These are phyloP conservation scores for Wickerhamia fluorescens DNA, from an alignment of 805 yeast genomes.

Conservation along the genomic window DNA sequence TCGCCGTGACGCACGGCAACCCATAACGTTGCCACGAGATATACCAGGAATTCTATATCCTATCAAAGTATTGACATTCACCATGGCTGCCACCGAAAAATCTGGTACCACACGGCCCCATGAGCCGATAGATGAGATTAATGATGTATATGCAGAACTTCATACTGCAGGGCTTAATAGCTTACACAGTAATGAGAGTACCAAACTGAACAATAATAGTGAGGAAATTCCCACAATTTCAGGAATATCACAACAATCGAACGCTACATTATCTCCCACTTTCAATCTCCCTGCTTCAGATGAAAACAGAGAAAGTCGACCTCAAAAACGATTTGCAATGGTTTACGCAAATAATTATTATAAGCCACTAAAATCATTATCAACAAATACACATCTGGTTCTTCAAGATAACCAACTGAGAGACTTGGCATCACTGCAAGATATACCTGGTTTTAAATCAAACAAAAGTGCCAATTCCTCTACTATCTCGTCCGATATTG, in stretches of 20 bases:
- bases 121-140: neutral
- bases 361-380: conserved; percentile 6
- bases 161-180: too few species aligned
- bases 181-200: too few species aligned
- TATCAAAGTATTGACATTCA: conserved; percentile 10
- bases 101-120: too few species aligned
- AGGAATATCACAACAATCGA: too few species aligned
- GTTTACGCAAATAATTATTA: conserved; percentile 15
- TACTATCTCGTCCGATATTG: neutral
- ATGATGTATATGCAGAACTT: neutral
- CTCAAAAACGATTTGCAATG: conserved; percentile 14
- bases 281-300: too few species aligned
- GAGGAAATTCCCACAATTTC: neutral
- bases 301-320: too few species aligned
- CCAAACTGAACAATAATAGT: too few species aligned
- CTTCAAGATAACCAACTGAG: neutral
- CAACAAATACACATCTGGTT: neutral
- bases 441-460: neutral
- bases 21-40: conserved; percentile 20
- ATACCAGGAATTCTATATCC: conserved; percentile 26
- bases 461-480: neutral
- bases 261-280: too few species aligned
- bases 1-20: too few species aligned
- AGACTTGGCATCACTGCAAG: neutral
- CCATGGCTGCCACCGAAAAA: neutral